Conservation (phyloP, 2,329 filamentous ascomycete genomes). For the Fusarium anthophilum region DNA sequence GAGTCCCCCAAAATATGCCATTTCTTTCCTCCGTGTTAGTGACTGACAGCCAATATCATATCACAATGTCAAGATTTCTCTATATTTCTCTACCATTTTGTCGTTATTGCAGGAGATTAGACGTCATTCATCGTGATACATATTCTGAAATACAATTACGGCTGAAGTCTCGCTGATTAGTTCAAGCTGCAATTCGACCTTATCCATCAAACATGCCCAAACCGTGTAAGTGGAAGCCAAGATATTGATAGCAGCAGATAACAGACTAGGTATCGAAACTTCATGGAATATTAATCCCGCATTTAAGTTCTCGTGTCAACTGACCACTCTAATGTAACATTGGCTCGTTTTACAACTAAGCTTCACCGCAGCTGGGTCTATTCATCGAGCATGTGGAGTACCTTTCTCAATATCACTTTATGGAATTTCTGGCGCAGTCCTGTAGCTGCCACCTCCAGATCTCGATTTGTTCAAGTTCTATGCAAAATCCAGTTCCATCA, state of each 20-base stretch:
- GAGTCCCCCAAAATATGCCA: slow-evolving; percentile 1
- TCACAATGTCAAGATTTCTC: not conserved
- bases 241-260: not conserved
- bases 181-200: not conserved
- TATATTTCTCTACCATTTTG: not conserved
- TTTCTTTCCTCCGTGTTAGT: slow-evolving; percentile 3
- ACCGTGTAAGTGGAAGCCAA: not conserved
- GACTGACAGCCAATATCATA: not conserved
- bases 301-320: not conserved
- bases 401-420: not conserved
- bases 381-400: not conserved
- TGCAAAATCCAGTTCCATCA: not conserved
- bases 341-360: not conserved
- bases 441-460: not conserved
- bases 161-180: not conserved
- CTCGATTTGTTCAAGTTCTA: not conserved
- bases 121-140: accelerated
- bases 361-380: not conserved
- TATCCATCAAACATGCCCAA: not conserved
- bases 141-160: not conserved
- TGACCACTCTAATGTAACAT: not conserved
- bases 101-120: not conserved
- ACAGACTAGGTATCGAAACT: not conserved
- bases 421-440: not conserved
- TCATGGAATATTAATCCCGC: not conserved